A percentile compares a stretch with the other conserved stretches of the same genome.
Conservation (phyloP, 306 rosid species). For the Oxytropis ochrocephala region DNA sequence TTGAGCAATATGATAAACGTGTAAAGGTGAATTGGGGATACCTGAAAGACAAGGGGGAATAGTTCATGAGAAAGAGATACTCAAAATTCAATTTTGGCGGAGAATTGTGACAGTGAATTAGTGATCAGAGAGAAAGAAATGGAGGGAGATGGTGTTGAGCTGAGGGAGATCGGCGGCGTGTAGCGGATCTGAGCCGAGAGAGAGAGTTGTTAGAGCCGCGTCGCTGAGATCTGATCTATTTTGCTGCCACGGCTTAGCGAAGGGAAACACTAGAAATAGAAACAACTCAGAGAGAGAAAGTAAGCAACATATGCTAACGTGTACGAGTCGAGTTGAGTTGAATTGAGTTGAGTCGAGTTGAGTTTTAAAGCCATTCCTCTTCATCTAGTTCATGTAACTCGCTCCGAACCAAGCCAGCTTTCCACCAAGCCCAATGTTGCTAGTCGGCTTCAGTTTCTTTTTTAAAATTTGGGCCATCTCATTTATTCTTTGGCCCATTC, state of each 20-base stretch:
- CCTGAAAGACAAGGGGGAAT: conserved; percentile 1
- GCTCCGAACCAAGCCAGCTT: neutral
- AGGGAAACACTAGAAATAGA: neutral
- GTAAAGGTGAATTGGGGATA: neutral
- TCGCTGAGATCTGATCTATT: conserved; percentile 28
- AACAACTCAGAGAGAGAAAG: neutral
- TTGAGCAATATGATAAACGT: neutral
- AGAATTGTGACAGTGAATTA: neutral
- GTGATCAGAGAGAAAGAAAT: neutral
- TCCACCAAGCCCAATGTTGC: conserved; percentile 5
- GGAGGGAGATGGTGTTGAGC: conserved; percentile 26
- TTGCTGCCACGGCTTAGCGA: conserved; percentile 26
- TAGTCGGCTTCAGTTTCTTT: conserved; percentile 8
- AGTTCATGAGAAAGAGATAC: neutral
- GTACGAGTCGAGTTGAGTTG: conserved; percentile 10
- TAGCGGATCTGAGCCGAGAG: conserved; percentile 49
- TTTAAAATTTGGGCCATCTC: neutral
- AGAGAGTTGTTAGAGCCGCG: conserved; percentile 45
- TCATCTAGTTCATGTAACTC: neutral
- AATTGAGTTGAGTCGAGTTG: neutral
- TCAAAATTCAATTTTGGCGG: conserved; percentile 17
- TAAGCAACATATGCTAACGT: too few relatives aligned
- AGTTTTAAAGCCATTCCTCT: neutral
- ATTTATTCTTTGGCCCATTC: too few relatives aligned
- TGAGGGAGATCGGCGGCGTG: conserved; percentile 52